Evolutionary conservation across 768 basidiomycete genomes (phyloP), one percentile per base, ranked within the genome.

Genomic region (Termitomyces sp.): DNA sequence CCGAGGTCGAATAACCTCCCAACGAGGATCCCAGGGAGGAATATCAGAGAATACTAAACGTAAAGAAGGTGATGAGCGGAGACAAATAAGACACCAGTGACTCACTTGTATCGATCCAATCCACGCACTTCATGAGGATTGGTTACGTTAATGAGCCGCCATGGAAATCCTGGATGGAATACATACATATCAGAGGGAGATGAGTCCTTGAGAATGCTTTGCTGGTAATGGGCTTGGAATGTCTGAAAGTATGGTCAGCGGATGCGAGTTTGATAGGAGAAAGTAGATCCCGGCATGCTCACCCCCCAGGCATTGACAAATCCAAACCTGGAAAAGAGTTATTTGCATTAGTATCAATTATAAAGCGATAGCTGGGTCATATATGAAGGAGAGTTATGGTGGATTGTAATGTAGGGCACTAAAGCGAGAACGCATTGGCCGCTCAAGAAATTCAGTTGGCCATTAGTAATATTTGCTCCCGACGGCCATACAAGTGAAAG

Each of bases 261-360:
- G 14, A 56, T 12, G 36, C 32, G 12, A 38, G 25, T 20, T 20
- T 10, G 29, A 20, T 15, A 8, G 20, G 34, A 31, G 45, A 43
- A 38, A 57, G 14, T 25, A 34, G 34, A 25, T 6, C 3, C 7
- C 4, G 29, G 6, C 56, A 11, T 77, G 20, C 83, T 73, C 67
- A 87, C 89, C 53, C 90, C 89, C 87, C 88, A 90, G 0, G 86
- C 81, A 65, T 89, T 91, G 4, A 89, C 83, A 62, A 85, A 86
- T 31, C 90, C 90, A 70, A 89, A 86, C 40, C 80, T 81, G 62
- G 38, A 40, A 52, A 65, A 42, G 32, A 48, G 46, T 12, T n/a
- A 60, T 63, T 53, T 52, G 65, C 25, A 48, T 54, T 57, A 58
- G 63, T 14, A 4, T 49, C 25, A 46, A 31, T 17, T 55, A 7